Evolutionary conservation across 176 grass and related monocot species (phyloP).

Genomic region (Oryza meridionalis): DNA sequence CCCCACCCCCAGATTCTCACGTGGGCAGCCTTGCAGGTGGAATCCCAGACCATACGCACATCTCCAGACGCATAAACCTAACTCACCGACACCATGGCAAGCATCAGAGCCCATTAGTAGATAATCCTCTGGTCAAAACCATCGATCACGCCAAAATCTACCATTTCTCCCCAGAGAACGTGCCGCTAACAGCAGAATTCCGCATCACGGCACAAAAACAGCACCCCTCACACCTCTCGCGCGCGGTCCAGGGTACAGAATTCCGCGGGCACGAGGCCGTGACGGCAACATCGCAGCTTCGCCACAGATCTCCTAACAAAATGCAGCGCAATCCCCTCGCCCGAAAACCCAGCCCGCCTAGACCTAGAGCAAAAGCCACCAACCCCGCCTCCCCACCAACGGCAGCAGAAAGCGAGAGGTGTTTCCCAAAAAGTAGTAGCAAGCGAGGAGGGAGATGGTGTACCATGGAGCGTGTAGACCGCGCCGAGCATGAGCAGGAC

Average conservation of each 20-base stretch:
- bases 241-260: neutral
- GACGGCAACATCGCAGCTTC: slow-evolving; percentile 13
- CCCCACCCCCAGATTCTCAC: neutral
- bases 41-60: neutral
- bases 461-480: slow-evolving; percentile 42
- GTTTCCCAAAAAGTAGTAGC: neutral
- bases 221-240: neutral
- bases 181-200: slow-evolving; percentile 3
- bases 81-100: slow-evolving; percentile 18
- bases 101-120: neutral
- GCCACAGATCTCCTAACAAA: neutral
- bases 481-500: slow-evolving; percentile 3
- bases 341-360: neutral
- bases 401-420: neutral
- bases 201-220: neutral
- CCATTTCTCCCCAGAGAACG: neutral
- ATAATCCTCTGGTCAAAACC: slow-evolving; percentile 14
- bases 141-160: slow-evolving; percentile 7
- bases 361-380: neutral
- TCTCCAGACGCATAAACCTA: neutral
- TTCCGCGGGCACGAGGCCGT: neutral
- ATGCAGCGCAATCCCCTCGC: slow-evolving; percentile 1
- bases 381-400: neutral
- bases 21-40: neutral
- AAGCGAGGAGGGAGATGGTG: neutral